A percentile compares a stretch with the other conserved stretches of the same genome.
These are phyloP conservation scores for Podospora comata DNA, from an alignment of 495 filamentous ascomycete genomes.

Conservation along the genomic window DNA sequence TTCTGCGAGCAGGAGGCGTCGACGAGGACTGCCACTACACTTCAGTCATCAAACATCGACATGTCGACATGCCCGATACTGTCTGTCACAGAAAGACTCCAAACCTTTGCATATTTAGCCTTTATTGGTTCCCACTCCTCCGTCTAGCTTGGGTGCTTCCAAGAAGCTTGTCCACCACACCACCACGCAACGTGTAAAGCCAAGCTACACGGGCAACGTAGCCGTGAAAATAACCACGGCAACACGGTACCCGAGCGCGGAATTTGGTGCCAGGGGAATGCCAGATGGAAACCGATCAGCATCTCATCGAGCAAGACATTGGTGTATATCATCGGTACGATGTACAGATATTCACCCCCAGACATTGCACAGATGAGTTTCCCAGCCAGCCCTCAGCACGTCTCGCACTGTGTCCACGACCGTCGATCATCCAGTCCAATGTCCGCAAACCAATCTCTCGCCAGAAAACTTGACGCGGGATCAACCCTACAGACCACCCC, in stretches of 20 bases:
- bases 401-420: not conserved
- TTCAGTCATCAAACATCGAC: too few species aligned
- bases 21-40: too few species aligned
- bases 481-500: not conserved
- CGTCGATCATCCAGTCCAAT: slow-evolving; percentile 2
- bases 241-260: not conserved
- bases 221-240: not conserved
- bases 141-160: not conserved
- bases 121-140: not conserved
- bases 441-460: slow-evolving; percentile 6
- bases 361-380: not conserved
- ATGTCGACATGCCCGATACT: too few species aligned
- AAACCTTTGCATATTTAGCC: not conserved
- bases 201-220: not conserved
- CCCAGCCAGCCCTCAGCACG: not conserved
- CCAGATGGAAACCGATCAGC: not conserved
- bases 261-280: not conserved
- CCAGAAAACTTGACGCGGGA: not conserved
- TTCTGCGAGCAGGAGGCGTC: too few species aligned
- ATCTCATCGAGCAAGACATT: not conserved
- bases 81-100: too few species aligned
- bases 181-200: not conserved
- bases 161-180: not conserved
- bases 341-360: not conserved
- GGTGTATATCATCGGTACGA: not conserved